Conservation (phyloP, 1,139 yeast genomes). For the Suhomyces atakaporum region DNA sequence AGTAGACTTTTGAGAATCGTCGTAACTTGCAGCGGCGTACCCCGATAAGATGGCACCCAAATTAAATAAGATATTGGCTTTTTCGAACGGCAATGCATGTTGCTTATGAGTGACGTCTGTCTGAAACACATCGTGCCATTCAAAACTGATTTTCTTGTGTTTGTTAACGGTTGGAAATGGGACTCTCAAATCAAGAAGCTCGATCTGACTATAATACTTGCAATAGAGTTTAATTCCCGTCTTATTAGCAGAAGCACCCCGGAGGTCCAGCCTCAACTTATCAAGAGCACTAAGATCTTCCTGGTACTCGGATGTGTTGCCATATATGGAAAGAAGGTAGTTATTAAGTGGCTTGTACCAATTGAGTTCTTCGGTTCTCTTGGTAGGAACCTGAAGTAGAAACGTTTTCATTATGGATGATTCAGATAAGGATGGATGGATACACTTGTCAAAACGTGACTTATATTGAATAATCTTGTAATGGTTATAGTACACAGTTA, state of each 20-base stretch:
- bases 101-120: constrained; percentile 42
- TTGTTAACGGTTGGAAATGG: constrained; percentile 64
- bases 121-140: constrained; percentile 79
- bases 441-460: too few relatives aligned
- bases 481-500: too few relatives aligned
- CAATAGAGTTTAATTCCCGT: constrained; percentile 56
- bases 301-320: constrained; percentile 57
- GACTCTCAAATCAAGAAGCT: constrained; percentile 72
- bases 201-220: constrained; percentile 80
- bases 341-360: constrained; percentile 66
- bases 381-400: constrained; percentile 41
- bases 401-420: constrained; percentile 37
- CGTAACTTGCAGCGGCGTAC: constrained; percentile 55
- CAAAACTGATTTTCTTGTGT: constrained; percentile 56
- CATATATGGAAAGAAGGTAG: constrained; percentile 65
- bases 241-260: constrained; percentile 56
- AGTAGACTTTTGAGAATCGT: constrained; percentile 35
- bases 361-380: constrained; percentile 61
- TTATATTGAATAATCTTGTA: too few relatives aligned
- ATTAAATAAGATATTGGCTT: constrained; percentile 81
- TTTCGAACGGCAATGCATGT: constrained; percentile 77
- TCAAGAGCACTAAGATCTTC: constrained; percentile 58
- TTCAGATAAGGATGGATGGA: too few relatives aligned
- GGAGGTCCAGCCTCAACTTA: constrained; percentile 61
- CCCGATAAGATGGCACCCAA: constrained; percentile 39